Evolutionary conservation across 805 yeast species (phyloP).

Genomic region (Kodamaea fukazawae): DNA sequence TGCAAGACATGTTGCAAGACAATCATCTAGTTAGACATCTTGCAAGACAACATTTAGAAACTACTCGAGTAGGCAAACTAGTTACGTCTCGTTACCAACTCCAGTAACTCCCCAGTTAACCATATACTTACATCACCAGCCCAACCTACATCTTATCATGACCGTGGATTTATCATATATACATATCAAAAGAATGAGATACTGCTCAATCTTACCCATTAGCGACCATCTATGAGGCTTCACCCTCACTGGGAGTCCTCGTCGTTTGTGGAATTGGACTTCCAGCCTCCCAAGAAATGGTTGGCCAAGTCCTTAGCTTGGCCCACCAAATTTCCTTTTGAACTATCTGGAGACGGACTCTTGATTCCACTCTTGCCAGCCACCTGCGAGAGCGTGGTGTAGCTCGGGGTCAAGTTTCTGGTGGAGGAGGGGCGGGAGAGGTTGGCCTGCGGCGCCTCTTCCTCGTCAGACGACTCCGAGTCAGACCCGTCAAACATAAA

Average conservation of each 20-base stretch:
- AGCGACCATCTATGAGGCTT: too few species aligned
- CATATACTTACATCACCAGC: too few species aligned
- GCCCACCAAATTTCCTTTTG: slow-evolving; percentile 23
- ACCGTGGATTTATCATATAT: too few species aligned
- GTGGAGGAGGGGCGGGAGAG: slow-evolving; percentile 5
- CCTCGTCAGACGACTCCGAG: slow-evolving; percentile 18
- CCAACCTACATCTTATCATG: too few species aligned
- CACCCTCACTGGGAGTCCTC: slow-evolving; percentile 1
- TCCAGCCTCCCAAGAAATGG: slow-evolving; percentile 30
- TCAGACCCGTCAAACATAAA: slow-evolving; percentile 38
- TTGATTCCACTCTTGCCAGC: slow-evolving; percentile 45
- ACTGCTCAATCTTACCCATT: too few species aligned
- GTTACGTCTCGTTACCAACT: too few species aligned
- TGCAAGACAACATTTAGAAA: too few species aligned
- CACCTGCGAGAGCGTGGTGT: slow-evolving; percentile 48
- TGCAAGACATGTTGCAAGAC: too few species aligned
- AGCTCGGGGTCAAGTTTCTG: slow-evolving; percentile 26
- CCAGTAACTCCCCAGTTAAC: too few species aligned
- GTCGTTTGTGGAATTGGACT: slow-evolving; percentile 11
- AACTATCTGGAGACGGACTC: slow-evolving; percentile 25
- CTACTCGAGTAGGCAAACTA: too few species aligned
- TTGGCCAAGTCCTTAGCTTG: slow-evolving; percentile 39
- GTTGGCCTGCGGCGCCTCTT: slow-evolving; percentile 26
- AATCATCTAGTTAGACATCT: too few species aligned
- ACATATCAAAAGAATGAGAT: too few species aligned